Percentiles rank a stretch among this genome's conserved stretches.
Conservation (phyloP, 495 filamentous ascomycete genomes). For the Hypoxylon intermedium region DNA sequence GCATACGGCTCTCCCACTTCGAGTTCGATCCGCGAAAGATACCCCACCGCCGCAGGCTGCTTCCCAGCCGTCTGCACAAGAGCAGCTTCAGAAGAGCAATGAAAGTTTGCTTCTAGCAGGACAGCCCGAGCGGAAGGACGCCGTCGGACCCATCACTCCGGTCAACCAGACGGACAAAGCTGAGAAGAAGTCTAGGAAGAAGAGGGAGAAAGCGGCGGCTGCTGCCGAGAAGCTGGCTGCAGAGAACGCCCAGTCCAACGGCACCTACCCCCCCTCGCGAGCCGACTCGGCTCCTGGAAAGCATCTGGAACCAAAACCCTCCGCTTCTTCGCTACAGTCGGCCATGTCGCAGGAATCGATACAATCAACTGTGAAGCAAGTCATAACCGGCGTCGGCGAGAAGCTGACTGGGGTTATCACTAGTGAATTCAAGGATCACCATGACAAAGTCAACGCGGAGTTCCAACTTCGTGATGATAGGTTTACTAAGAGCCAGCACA, state of each 20-base stretch:
- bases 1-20: slow-evolving; percentile 40
- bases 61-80: slow-evolving; percentile 21
- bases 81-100: slow-evolving; percentile 20
- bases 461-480: slow-evolving; percentile 47
- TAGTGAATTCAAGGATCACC: slow-evolving; percentile 51
- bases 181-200: slow-evolving; percentile 58
- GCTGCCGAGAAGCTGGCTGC: slow-evolving; percentile 41
- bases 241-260: slow-evolving; percentile 40
- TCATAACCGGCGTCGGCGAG: slow-evolving; percentile 53
- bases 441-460: slow-evolving; percentile 48
- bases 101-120: slow-evolving; percentile 17
- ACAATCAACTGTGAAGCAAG: slow-evolving; percentile 52
- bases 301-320: slow-evolving; percentile 23
- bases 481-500: slow-evolving; percentile 52
- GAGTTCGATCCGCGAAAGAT: slow-evolving; percentile 51
- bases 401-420: slow-evolving; percentile 54
- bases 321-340: slow-evolving; percentile 27
- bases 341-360: slow-evolving; percentile 51
- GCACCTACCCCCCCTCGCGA: slow-evolving; percentile 35
- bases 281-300: slow-evolving; percentile 25
- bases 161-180: slow-evolving; percentile 49
- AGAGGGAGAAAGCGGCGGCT: slow-evolving; percentile 51
- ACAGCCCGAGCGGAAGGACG: slow-evolving; percentile 52
- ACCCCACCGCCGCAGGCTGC: slow-evolving; percentile 27
- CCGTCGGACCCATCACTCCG: slow-evolving; percentile 44